Base-by-base conservation (phyloP, 2,329 filamentous ascomycete species). In the Fusarium sterilihyphosum region DNA sequence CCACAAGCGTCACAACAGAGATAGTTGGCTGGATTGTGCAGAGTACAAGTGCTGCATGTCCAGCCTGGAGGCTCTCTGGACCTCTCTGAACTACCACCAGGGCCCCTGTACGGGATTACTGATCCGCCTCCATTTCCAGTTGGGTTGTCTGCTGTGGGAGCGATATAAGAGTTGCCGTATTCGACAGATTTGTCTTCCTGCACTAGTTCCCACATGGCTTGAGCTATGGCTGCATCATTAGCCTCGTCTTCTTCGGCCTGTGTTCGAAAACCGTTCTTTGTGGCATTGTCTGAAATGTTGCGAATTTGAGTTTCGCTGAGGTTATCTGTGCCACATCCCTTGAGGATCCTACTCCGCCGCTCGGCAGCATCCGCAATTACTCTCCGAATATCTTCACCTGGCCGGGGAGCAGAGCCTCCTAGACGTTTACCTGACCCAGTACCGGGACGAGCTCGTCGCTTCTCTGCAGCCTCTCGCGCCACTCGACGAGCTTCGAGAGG, bases 231-330 rank as follows among this genome's bases (percentile, higher is more conserved):
- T 31, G 90, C 88, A 64, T 98, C 94, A 77, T 98, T 97, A 8
- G 94, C 95, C 76, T 95, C 92, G 63, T 98, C 94, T 80, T 97
- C 93, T 74, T 97, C 94, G 0, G 94, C 94, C 78, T 93, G 90
- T 0, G 95, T 98, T 69, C 88, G 89, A 84, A 97, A 96, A 0
- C 94, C 94, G 73, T 92, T 92, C 65, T 86, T 86, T 11, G 90
- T 90, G 43, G 92, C 92, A 67, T 85, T 85, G 60, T 93, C 89
- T 22, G 86, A 86, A 43, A 93, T 88, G 53, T 91, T 88, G 8
- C 88, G 87, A 26, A 95, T 90, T 78, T 92, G 89, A n/a, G 86
- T 84, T 52, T 92, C 91, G 70, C 90, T 89, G 53, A 90, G 88
- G 41, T 89, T 91, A 18, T 90, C 91, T 65, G 92, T 94, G 33